These are phyloP conservation scores for peach (Prunus persica) DNA, from an alignment of 306 rosid genomes.

Conservation along the genomic window DNA sequence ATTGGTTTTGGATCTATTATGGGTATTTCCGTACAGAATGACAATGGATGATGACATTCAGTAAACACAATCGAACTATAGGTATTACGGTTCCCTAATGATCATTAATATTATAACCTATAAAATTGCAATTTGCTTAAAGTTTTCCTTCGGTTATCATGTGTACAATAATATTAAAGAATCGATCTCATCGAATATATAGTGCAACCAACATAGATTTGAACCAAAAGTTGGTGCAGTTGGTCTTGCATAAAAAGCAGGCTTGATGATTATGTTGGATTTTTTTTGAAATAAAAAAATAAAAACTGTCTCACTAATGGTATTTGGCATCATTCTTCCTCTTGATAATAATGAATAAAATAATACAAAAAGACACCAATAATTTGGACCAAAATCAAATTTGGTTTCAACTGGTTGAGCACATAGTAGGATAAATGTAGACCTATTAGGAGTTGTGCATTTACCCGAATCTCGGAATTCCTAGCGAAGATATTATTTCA, in stretches of 20 bases:
- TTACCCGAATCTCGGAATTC: no score
- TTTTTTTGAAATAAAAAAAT: not conserved
- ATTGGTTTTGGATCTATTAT: not conserved
- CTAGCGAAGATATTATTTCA: no score
- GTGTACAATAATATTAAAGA: not conserved
- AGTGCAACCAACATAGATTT: not conserved
- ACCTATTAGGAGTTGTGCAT: not conserved
- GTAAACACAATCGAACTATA: not conserved
- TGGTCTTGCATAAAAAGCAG: slow-evolving; percentile 1
- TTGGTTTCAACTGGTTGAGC: not conserved
- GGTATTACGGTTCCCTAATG: not conserved
- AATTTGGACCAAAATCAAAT: not conserved
- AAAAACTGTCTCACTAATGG: not conserved
- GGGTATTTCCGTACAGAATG: not conserved
- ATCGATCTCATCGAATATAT: not conserved
- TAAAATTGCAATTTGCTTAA: not conserved
- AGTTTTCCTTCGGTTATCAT: not conserved
- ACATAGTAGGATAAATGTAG: not conserved
- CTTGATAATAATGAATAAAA: not conserved
- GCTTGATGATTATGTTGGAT: not conserved
- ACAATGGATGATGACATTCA: not conserved
- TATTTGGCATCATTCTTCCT: not conserved
- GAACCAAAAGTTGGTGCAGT: slow-evolving; percentile 11
- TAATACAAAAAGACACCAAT: not conserved
- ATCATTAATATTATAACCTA: not conserved